Base-by-base conservation (phyloP, 2,329 filamentous ascomycete genomes). In the Claviceps sorghi region DNA sequence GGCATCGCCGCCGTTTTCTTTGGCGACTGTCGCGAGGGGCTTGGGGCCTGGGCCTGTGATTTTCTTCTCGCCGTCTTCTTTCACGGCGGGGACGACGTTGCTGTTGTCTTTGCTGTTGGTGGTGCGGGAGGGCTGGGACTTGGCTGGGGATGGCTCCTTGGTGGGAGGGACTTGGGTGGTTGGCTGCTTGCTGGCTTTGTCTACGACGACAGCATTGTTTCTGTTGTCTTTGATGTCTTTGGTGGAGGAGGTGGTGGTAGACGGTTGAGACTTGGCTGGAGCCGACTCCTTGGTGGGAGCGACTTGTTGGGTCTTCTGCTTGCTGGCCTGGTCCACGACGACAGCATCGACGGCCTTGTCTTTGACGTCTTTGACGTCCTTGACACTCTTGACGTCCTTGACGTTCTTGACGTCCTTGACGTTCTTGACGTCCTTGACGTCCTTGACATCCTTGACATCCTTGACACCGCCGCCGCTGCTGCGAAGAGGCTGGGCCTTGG, bases 11-110 rank as follows among this genome's bases (percentile, higher is more conserved):
- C 63, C 62, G 32, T 65, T 55, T 49, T 63, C 56, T 51, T 54
- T 54, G 52, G 70, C 70, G 1, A 71, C 56, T 19, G 64, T 58
- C 2, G 62, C 68, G 2, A 77, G 42, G 1, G 63, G 63, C 26
- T 57, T 57, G 6, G 62, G 62, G 15, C 57, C 59, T 13, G 55
- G 56, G 2, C 58, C 62, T 50, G 64, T 62, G 51, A 64, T 63
- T 11, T 60, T 58, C 54, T 63, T 61, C 55, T 67, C 66, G 7
- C 64, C 53, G 1, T 63, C 65, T 13, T 60, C 63, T 26, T 72
- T 67, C 26, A 66, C 62, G 40, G 61, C 59, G 50, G 62, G 41
- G 21, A 4, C 59, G 48, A 62, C 62, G 53, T 71, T 59, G 54
- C 70, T 59, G 44, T 32, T n/a, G 21, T 38, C 32, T 9, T n/a